phyloP scores from a whole-genome alignment of 345 rosid genomes.

The Eucalyptus microcorys region DNA sequence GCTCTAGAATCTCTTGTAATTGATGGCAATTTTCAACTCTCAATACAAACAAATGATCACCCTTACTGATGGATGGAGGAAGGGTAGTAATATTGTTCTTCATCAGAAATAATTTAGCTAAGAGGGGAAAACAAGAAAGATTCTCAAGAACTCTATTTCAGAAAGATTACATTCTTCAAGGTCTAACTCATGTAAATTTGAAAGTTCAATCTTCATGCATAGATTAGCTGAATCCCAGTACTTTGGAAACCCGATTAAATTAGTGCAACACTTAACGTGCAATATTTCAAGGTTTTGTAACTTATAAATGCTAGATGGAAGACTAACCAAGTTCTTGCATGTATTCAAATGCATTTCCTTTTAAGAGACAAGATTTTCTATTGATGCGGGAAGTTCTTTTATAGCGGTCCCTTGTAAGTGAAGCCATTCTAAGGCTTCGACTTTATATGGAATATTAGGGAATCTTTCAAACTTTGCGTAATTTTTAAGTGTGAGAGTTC shows the following conservation, averaged over 20 bases:
- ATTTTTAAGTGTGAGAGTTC: too few relatives aligned
- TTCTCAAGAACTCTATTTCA: neutral
- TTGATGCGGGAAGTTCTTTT: too few relatives aligned
- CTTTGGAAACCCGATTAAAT: neutral
- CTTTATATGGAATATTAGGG: too few relatives aligned
- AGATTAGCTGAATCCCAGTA: too few relatives aligned
- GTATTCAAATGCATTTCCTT: too few relatives aligned
- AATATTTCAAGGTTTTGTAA: neutral
- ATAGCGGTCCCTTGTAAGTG: too few relatives aligned
- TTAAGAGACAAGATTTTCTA: too few relatives aligned
- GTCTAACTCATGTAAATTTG: neutral
- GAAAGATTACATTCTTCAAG: neutral
- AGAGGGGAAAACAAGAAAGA: neutral
- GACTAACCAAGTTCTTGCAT: too few relatives aligned
- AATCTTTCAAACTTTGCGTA: too few relatives aligned
- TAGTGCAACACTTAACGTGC: neutral
- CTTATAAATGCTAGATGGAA: neutral
- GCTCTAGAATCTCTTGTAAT: neutral
- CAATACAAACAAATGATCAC: neutral
- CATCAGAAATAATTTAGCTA: fast-evolving
- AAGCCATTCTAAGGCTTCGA: too few relatives aligned
- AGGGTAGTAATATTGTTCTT: neutral
- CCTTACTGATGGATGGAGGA: neutral
- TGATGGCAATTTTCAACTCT: neutral
- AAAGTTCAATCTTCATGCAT: neutral